A percentile compares a stretch with the other conserved stretches of the same genome.
Conservation (phyloP, 1,284 basidiomycete genomes). For the Albatrellus sp. region DNA sequence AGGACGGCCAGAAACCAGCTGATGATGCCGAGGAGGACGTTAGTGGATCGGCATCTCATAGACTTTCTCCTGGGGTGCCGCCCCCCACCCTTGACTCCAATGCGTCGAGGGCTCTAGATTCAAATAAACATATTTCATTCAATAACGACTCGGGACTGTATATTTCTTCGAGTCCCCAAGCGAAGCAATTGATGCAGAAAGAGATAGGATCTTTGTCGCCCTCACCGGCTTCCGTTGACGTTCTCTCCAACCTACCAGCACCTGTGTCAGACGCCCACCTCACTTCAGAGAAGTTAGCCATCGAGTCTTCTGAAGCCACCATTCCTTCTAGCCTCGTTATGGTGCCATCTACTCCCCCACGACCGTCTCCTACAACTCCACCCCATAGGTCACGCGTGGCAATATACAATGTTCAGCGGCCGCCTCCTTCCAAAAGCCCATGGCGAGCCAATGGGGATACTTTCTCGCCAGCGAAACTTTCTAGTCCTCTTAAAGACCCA, state of each 20-base stretch:
- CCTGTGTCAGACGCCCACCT: slow-evolving; percentile 2
- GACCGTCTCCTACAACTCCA: slow-evolving; percentile 1
- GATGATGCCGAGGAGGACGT: no score
- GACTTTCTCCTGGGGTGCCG: no score
- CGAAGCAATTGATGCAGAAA: background rate
- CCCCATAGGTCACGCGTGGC: background rate
- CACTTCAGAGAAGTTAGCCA: background rate
- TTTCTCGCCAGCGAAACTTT: slow-evolving; percentile 8
- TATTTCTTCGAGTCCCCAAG: no score
- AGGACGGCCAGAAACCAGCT: no score
- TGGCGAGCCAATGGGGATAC: slow-evolving; percentile 2
- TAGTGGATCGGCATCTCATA: no score
- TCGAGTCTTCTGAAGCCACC: slow-evolving; percentile 1
- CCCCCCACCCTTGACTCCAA: no score
- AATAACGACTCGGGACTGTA: no score
- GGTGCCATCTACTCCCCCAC: slow-evolving; percentile 7
- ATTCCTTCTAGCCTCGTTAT: slow-evolving; percentile 1
- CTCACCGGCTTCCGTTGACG: slow-evolving; percentile 22
- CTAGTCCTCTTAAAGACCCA: slow-evolving; percentile 20
- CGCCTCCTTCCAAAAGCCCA: slow-evolving; percentile 7
- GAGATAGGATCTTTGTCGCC: slow-evolving; percentile 21
- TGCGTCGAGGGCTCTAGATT: no score
- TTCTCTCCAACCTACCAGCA: slow-evolving; percentile 20
- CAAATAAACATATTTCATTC: no score
- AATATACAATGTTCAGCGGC: slow-evolving; percentile 8